Conservation (phyloP, 805 yeast species). For the Metschnikowia picachoensis region DNA sequence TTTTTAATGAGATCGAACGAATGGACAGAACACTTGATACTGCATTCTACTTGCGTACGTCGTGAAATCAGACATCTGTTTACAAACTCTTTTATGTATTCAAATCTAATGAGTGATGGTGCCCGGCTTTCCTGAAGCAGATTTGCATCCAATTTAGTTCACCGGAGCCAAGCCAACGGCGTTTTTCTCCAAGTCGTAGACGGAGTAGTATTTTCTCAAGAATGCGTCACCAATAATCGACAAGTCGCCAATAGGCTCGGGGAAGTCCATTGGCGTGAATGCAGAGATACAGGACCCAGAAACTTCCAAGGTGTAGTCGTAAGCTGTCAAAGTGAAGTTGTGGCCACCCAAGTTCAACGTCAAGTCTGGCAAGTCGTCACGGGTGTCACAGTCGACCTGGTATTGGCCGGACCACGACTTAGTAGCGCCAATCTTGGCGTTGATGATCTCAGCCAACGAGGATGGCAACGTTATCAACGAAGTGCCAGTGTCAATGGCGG, state of each 20-base stretch:
- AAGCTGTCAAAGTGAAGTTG: constrained; percentile 85
- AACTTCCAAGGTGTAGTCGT: constrained; percentile 91
- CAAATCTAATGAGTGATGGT: no score
- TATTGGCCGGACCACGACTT: constrained; percentile 98
- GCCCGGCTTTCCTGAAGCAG: no score
- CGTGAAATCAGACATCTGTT: no score
- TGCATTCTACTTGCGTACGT: no score
- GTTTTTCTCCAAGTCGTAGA: constrained; percentile 84
- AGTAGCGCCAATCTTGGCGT: constrained; percentile 94
- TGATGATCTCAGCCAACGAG: constrained; percentile 91
- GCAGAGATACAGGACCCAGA: constrained; percentile 96
- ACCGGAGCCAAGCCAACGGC: constrained; percentile 94
- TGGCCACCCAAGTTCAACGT: constrained; percentile 86
- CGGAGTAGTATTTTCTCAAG: constrained; percentile 90
- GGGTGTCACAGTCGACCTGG: constrained; percentile 81
- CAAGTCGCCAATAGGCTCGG: constrained; percentile 93
- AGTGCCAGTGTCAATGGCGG: constrained; percentile 98
- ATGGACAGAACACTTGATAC: no score
- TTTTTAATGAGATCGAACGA: no score
- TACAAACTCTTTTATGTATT: no score
- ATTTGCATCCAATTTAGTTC: constrained; percentile 16
- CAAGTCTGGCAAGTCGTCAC: constrained; percentile 84
- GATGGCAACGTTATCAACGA: constrained; percentile 93
- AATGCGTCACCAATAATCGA: constrained; percentile 97
- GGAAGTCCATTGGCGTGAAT: constrained; percentile 96